Evolutionary conservation across 345 rosid species (phyloP).

Genomic region (Acer yangbiense): DNA sequence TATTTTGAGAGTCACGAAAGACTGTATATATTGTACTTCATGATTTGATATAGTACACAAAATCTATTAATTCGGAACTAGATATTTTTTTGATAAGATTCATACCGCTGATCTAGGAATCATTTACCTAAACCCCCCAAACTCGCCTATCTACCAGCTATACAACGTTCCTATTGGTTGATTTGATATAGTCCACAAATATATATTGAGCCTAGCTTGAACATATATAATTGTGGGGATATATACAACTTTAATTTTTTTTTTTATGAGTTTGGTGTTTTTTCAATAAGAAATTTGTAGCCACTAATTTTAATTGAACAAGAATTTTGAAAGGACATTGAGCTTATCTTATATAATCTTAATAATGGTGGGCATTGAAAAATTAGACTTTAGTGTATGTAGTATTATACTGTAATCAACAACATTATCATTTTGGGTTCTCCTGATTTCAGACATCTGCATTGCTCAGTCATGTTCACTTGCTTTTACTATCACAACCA

Average conservation of each 20-base stretch:
- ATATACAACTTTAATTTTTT: too few species aligned
- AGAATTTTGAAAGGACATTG: neutral
- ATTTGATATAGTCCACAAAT: neutral
- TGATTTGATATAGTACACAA: too few species aligned
- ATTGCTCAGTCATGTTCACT: neutral
- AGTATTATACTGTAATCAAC: constrained; percentile 4
- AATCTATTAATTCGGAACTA: too few species aligned
- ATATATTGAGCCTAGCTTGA: neutral
- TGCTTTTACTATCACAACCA: neutral
- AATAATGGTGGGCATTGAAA: neutral
- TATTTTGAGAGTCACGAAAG: too few species aligned
- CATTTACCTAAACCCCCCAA: too few species aligned
- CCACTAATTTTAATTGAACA: neutral
- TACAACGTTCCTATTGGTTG: too few species aligned
- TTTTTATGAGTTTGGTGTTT: neutral
- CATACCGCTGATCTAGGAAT: too few species aligned
- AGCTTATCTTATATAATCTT: constrained; percentile 2
- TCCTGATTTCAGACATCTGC: constrained; percentile 8
- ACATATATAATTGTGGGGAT: neutral
- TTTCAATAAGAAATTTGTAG: neutral
- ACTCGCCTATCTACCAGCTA: too few species aligned
- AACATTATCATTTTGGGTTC: constrained; percentile 6
- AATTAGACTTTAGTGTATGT: constrained; percentile 3
- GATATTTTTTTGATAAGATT: too few species aligned
- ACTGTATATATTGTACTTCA: too few species aligned